Evolutionary conservation across 306 rosid species (phyloP).

Genomic region (Rubus idaeus): DNA sequence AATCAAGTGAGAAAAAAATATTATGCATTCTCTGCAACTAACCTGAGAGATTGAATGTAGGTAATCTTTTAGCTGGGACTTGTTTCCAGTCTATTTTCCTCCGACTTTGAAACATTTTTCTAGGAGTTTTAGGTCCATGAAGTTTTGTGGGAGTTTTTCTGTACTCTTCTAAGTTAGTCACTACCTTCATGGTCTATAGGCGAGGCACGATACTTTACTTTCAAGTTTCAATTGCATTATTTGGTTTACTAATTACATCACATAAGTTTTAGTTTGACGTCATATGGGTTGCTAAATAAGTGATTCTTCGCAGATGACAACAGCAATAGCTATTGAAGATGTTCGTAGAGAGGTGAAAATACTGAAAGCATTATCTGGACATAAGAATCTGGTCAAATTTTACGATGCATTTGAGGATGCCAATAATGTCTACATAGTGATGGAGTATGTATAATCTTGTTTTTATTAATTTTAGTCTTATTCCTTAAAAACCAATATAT

Average conservation of each 20-base stretch:
- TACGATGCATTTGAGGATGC: conserved; percentile 86
- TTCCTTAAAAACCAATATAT: background rate
- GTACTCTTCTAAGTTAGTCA: background rate
- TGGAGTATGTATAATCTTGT: conserved; percentile 71
- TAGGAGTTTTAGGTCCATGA: conserved; percentile 20
- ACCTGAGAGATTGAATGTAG: conserved; percentile 8
- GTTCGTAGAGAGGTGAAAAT: conserved; percentile 94
- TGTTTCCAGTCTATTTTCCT: conserved; percentile 13
- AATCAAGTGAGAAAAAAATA: background rate
- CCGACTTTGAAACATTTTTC: conserved; percentile 2
- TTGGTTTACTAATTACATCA: background rate
- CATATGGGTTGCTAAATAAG: conserved; percentile 11
- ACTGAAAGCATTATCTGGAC: conserved; percentile 90
- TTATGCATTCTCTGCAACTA: conserved; percentile 18
- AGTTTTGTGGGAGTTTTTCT: background rate
- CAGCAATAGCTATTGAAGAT: conserved; percentile 93
- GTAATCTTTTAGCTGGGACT: conserved; percentile 13
- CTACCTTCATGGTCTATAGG: background rate
- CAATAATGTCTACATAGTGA: conserved; percentile 83
- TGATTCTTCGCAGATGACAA: conserved; percentile 74
- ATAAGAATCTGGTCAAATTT: conserved; percentile 79
- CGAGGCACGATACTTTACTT: background rate
- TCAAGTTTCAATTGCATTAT: background rate
- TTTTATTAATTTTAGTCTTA: background rate
- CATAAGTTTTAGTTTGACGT: background rate